Conservation (phyloP, 202 grass and related monocot genomes). For the Dendrocalamus latiflorus region DNA sequence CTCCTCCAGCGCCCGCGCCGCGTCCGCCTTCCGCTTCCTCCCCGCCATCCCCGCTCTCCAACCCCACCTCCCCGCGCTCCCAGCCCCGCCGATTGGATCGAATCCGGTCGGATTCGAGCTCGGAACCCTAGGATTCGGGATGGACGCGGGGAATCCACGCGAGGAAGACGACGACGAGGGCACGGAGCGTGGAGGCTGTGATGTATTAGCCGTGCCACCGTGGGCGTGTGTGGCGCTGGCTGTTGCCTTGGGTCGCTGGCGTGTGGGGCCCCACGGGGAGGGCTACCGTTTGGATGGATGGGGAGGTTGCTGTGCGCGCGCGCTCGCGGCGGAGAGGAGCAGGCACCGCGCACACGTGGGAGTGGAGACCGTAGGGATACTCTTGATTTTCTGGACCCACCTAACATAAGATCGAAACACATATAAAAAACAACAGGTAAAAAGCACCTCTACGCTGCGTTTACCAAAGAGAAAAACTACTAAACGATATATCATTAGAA, state of each 20-base stretch:
- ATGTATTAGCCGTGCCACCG: too few species aligned
- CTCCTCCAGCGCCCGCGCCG: not conserved
- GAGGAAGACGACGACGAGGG: not conserved
- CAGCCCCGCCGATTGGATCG: not conserved
- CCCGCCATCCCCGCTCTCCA: not conserved
- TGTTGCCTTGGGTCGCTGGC: not conserved
- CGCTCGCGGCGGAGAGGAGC: not conserved
- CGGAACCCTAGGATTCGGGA: not conserved
- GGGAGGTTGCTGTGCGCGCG: not conserved
- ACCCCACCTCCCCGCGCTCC: not conserved
- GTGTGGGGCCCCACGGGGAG: not conserved
- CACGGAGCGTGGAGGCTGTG: too few species aligned
- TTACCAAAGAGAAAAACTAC: too few species aligned
- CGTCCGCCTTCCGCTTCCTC: slow-evolving; percentile 28
- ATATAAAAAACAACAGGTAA: too few species aligned
- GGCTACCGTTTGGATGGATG: not conserved
- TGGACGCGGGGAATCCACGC: not conserved
- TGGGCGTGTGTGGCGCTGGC: not conserved
- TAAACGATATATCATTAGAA: too few species aligned
- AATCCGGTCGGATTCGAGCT: not conserved
- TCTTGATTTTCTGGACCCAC: too few species aligned
- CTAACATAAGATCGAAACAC: too few species aligned
- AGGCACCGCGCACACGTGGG: too few species aligned
- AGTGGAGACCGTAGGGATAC: too few species aligned
- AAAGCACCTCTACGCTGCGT: too few species aligned